phyloP scores from a whole-genome alignment of 805 yeast genomes.

The Candida orba region DNA sequence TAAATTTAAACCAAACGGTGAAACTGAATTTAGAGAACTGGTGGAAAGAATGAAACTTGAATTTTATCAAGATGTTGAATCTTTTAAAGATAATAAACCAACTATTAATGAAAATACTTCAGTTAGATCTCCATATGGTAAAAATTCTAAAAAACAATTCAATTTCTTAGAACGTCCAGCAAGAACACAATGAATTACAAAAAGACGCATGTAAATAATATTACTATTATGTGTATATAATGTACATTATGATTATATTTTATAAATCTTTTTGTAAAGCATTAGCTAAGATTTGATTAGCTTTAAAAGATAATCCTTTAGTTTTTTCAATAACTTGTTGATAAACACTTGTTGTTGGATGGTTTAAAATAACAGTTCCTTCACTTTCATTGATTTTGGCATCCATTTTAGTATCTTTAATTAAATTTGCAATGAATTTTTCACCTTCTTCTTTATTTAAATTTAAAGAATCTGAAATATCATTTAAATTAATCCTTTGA shows the following conservation, averaged over 20 bases:
- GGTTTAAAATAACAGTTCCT: constrained; percentile 46
- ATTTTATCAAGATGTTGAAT: constrained; percentile 29
- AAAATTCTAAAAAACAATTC: constrained; percentile 13
- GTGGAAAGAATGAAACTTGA: constrained; percentile 50
- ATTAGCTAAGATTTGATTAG: constrained; percentile 47
- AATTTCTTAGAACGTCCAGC: constrained; percentile 18
- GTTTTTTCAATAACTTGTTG: constrained; percentile 65
- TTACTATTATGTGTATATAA: background rate
- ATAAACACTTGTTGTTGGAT: constrained; percentile 47
- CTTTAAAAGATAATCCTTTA: constrained; percentile 55
- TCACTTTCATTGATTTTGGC: constrained; percentile 47
- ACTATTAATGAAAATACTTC: constrained; percentile 7
- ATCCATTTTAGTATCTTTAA: constrained; percentile 43
- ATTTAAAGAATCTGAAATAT: constrained; percentile 38
- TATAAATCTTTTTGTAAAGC: constrained; percentile 26
- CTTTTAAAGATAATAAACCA: constrained; percentile 15
- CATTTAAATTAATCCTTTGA: constrained; percentile 38
- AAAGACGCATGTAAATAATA: background rate
- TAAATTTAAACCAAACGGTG: constrained; percentile 41
- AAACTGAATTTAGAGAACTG: constrained; percentile 45
- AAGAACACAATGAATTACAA: background rate
- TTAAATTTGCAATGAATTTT: constrained; percentile 43
- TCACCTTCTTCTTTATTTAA: constrained; percentile 40
- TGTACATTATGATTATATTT: constrained; percentile 15
- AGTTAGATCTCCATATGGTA: constrained; percentile 18